phyloP scores from a whole-genome alignment of 2,329 filamentous ascomycete species.

The Pseudomassariella vexata region DNA sequence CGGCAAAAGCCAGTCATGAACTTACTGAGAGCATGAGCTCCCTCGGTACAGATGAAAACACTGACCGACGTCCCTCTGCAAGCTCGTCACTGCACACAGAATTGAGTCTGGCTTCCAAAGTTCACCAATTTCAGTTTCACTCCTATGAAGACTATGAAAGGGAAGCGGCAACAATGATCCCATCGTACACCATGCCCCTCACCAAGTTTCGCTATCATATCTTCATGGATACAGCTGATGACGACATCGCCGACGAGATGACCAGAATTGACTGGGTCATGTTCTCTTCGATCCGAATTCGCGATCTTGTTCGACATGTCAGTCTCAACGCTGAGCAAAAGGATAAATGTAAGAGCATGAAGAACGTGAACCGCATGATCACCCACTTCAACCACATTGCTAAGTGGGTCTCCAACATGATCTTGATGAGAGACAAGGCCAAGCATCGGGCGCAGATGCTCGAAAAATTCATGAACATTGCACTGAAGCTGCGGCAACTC shows the following conservation, averaged over 20 bases:
- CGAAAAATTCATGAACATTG: conserved; percentile 93
- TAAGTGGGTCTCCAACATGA: conserved; percentile 76
- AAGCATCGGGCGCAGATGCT: conserved; percentile 89
- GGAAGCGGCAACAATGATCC: conserved; percentile 67
- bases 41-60: conserved; percentile 39
- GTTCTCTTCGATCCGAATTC: conserved; percentile 90
- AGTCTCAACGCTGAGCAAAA: conserved; percentile 67
- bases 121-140: conserved; percentile 50
- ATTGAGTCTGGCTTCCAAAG: conserved; percentile 26
- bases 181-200: conserved; percentile 62
- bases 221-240: conserved; percentile 81
- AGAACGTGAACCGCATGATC: conserved; percentile 92
- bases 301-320: conserved; percentile 89
- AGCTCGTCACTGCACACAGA: conserved; percentile 38
- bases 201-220: conserved; percentile 85
- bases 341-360: conserved; percentile 69
- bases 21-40: conserved; percentile 40
- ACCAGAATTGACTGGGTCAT: conserved; percentile 97
- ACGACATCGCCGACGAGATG: conserved; percentile 83
- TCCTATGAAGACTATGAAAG: conserved; percentile 75
- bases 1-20: conserved; percentile 21
- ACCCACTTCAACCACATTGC: conserved; percentile 85
- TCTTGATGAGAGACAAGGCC: conserved; percentile 86
- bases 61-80: conserved; percentile 36
- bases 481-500: conserved; percentile 75